Base-by-base conservation (phyloP, 1,139 yeast species). In the Hyphopichia wangnamkhiaoensis region DNA sequence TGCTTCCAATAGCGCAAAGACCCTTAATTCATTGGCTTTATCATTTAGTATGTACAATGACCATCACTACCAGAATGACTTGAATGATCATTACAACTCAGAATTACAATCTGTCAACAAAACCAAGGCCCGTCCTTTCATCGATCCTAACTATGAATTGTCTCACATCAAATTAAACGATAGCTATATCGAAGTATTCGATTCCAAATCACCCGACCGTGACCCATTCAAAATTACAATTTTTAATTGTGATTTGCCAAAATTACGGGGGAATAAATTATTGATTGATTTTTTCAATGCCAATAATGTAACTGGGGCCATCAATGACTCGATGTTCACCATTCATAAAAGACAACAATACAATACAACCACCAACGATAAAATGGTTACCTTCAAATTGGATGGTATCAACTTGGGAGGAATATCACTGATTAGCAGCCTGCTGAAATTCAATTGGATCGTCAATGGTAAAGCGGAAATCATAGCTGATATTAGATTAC, bases 281-380 rank as follows among this genome's bases (percentile, higher is more conserved):
- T 63, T 82, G 37, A 63, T 82, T 41, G 93, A 84, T 58, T 73
- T 84, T 41, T 76, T 85, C 62, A 81, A 81, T 54, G 87, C 90
- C 13, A 73, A 73, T 42, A 80, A 82, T 39, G 82, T 83, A 21
- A 80, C 84, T 14, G 94, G 94, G 1, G 79, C 90, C 1, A 70
- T 84, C 12, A 84, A 84, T 52, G 84, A 84, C 42, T 79, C 93
- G 0, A 68, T 85, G 65, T 84, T 84, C 61, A 83, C 89, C 2
- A 74, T 85, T 17, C 93, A 84, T 50, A 83, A 83, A 43, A 68
- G 69, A 41, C 76, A 69, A 47, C 56, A 56, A 21, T 56, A 46
- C 44, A 53, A 34, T 56, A 52, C 32, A 40, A 58, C 55, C 52
- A 57, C 50, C 29, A 48, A 46, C 31, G 52, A 46, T 5, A 50